Evolutionary conservation across 164 flowering plant genomes (phyloP), one percentile per base, ranked within the genome.

Genomic region (Protea cynaroides): DNA sequence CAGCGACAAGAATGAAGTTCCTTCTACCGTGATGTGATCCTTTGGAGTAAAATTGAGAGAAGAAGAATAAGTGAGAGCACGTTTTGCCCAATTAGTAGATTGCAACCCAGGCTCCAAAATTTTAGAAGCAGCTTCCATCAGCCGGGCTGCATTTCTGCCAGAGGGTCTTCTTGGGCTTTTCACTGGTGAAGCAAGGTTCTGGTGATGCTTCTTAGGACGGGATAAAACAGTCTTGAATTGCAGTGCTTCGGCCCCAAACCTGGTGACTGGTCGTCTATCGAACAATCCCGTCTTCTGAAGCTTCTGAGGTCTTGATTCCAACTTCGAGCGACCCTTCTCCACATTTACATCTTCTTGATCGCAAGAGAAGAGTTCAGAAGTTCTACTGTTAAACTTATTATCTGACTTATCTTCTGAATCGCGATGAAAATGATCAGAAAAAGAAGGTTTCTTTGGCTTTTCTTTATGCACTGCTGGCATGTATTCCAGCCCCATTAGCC

Each of bases 401-500:
- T 34, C 69, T 47, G 56, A 23, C 14, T 62, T 76, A 51, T 74
- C 74, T 21, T 55, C 76, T 55, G 56, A 65, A 56, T 55, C 61
- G 47, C n/a, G 49, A 38, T 9, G 62, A 69, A 12, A n/a, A n/a
- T n/a, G n/a, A 34, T 70, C 79, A 52, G 76, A 73, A 53, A 25
- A 38, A 1, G 65, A 65, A 47, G 63, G 62, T 56, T 79, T 82
- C 64, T 72, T 77, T 8, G 74, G 65, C 52, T 80, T 82, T 7
- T 77, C 77, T 54, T 68, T 65, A 4, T 55, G 75, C 18, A 18
- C 66, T 12, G 71, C 69, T 0, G 98, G 98, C 82, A 93, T 80
- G 18, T 91, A 79, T 25, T 93, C 98, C 65, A 93, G 84, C 14
- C 98, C 97, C 98, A 93, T 93, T 1, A 93, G 79, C 87, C 88